These are phyloP conservation scores for Cercospora sojina DNA, from an alignment of 2,329 filamentous ascomycete genomes.

Conservation along the genomic window DNA sequence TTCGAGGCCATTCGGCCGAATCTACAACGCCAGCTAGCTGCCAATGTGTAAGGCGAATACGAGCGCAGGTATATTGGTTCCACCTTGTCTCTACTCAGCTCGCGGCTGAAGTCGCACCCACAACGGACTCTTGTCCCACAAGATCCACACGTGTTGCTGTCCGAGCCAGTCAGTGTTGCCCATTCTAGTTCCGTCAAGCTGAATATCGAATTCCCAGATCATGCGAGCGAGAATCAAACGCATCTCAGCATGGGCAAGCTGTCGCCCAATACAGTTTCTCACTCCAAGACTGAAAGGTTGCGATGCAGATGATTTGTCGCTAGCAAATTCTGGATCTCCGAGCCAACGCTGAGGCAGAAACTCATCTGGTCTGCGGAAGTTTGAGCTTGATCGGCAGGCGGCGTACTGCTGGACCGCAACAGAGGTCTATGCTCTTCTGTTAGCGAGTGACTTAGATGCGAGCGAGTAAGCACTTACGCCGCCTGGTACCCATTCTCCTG, in stretches of 20 bases:
- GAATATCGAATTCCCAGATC: constrained; percentile 36
- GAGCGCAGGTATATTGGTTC: neutral
- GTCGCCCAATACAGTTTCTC: neutral
- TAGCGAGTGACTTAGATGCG: neutral
- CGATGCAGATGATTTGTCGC: constrained; percentile 22
- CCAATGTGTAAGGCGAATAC: neutral
- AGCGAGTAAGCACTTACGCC: neutral
- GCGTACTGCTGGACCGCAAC: constrained; percentile 26
- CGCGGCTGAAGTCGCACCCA: neutral
- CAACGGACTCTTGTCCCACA: neutral
- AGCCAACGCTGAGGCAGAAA: constrained; percentile 43
- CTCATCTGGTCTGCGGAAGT: constrained; percentile 27
- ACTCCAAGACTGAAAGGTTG: constrained; percentile 25
- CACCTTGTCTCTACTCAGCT: neutral
- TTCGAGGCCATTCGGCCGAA: neutral
- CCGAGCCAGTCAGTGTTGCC: neutral
- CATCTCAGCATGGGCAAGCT: constrained; percentile 38
- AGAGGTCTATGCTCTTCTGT: constrained; percentile 20
- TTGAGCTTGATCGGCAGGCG: constrained; percentile 24
- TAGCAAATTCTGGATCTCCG: constrained; percentile 25
- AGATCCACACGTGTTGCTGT: neutral
- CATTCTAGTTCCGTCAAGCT: neutral
- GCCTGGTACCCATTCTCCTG: neutral
- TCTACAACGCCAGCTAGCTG: neutral
- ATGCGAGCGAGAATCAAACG: constrained; percentile 39